Conservation (phyloP, 371 early-diverging fungal genomes). For the Circinella umbellata region DNA sequence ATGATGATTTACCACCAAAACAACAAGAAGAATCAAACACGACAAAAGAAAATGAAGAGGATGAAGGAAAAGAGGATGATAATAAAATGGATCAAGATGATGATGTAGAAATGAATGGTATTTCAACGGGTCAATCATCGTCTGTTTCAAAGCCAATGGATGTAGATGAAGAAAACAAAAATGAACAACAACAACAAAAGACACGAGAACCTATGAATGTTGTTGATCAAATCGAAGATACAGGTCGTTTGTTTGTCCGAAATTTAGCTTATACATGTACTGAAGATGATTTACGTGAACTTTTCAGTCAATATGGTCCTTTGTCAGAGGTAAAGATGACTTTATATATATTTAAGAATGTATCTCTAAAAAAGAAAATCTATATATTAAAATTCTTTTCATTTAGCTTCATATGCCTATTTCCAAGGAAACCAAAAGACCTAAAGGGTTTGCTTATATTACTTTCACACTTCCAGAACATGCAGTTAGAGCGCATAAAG, state of each 20-base stretch:
- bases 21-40: neutral
- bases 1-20: conserved; percentile 67
- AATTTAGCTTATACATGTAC: conserved; percentile 92
- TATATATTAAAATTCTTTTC: neutral
- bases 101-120: conserved; percentile 25
- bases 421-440: conserved; percentile 86
- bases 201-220: conserved; percentile 1
- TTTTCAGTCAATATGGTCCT: conserved; percentile 88
- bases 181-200: neutral
- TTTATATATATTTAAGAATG: too few relatives aligned
- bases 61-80: conserved; percentile 30
- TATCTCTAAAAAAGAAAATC: neutral
- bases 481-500: conserved; percentile 86
- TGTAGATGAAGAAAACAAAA: conserved; percentile 1
- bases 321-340: conserved; percentile 73
- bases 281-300: conserved; percentile 78
- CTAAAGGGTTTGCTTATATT: conserved; percentile 94
- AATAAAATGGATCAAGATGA: conserved; percentile 40
- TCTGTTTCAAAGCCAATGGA: neutral
- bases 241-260: conserved; percentile 92
- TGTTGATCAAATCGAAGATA: conserved; percentile 77
- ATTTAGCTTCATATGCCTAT: conserved; percentile 88
- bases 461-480: conserved; percentile 89
- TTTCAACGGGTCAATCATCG: neutral
- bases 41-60: conserved; percentile 20